Conservation (phyloP, 148 eudicot genomes). For the Chenopodium berlandieri region DNA sequence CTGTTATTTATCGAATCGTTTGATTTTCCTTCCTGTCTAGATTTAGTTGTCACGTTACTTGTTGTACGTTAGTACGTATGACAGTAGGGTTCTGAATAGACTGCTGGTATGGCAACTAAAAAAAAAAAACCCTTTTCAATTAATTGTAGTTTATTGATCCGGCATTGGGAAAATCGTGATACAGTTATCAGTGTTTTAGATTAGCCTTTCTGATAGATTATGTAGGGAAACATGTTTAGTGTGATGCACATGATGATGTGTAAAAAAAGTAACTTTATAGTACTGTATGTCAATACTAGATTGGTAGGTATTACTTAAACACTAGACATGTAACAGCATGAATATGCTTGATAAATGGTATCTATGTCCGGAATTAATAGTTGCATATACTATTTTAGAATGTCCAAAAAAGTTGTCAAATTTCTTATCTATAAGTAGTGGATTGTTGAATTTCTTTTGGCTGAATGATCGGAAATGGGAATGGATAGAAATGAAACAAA, state of each 20-base stretch:
- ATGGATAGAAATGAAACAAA: too few species aligned
- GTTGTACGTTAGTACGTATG: too few species aligned
- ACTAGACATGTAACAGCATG: not conserved
- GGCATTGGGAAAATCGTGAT: not conserved
- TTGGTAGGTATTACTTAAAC: not conserved
- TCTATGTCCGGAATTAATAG: not conserved
- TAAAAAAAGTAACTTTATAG: not conserved
- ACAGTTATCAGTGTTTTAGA: not conserved
- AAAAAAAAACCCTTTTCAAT: too few species aligned
- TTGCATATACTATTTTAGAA: not conserved
- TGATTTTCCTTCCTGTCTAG: not conserved
- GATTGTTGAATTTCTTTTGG: too few species aligned
- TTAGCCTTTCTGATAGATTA: not conserved
- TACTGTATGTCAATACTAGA: not conserved
- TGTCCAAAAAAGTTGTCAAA: not conserved
- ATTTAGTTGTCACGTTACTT: too few species aligned
- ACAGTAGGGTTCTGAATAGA: too few species aligned
- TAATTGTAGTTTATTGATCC: too few species aligned
- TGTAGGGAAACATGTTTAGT: not conserved
- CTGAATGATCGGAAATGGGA: too few species aligned
- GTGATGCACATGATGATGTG: not conserved
- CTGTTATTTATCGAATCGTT: constrained; percentile 3
- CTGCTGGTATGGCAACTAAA: not conserved
- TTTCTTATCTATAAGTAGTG: too few species aligned
- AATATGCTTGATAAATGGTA: too few species aligned